These are phyloP conservation scores for Elsinoe ampelina DNA, from an alignment of 2,329 filamentous ascomycete species.

Conservation along the genomic window DNA sequence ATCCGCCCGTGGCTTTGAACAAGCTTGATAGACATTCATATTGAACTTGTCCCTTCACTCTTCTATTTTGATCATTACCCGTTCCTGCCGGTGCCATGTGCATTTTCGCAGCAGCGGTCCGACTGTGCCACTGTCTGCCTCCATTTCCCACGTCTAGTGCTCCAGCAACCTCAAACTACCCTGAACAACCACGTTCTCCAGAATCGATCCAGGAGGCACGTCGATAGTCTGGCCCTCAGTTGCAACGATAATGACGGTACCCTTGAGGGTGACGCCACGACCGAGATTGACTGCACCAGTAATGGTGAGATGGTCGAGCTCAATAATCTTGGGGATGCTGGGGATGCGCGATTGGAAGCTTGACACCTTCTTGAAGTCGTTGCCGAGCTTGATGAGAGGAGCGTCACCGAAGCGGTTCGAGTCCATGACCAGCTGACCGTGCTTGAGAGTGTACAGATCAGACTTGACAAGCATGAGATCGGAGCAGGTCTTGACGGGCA, in stretches of 20 bases:
- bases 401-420: slow-evolving; percentile 92
- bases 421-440: slow-evolving; percentile 96
- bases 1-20: not conserved
- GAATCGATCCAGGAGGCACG: slow-evolving; percentile 87
- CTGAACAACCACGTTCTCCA: slow-evolving; percentile 98
- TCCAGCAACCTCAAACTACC: slow-evolving; percentile 73
- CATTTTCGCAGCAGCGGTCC: not conserved
- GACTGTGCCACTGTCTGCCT: not conserved
- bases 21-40: not conserved
- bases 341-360: slow-evolving; percentile 85
- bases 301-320: slow-evolving; percentile 92
- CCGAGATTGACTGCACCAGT: slow-evolving; percentile 96
- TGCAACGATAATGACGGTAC: slow-evolving; percentile 96
- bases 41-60: not conserved
- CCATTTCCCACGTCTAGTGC: slow-evolving; percentile 40
- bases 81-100: not conserved
- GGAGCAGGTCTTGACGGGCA: slow-evolving; percentile 99
- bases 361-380: slow-evolving; percentile 99
- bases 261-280: slow-evolving; percentile 91
- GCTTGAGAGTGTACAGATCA: slow-evolving; percentile 95
- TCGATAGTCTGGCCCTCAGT: slow-evolving; percentile 98
- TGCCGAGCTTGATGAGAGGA: slow-evolving; percentile 95
- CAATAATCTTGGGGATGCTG: slow-evolving; percentile 81
- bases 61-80: slow-evolving; percentile 10
- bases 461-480: slow-evolving; percentile 99